Evolutionary conservation across 2,329 filamentous ascomycete species (phyloP).

Genomic region (Rhinocladiella mackenziei): DNA sequence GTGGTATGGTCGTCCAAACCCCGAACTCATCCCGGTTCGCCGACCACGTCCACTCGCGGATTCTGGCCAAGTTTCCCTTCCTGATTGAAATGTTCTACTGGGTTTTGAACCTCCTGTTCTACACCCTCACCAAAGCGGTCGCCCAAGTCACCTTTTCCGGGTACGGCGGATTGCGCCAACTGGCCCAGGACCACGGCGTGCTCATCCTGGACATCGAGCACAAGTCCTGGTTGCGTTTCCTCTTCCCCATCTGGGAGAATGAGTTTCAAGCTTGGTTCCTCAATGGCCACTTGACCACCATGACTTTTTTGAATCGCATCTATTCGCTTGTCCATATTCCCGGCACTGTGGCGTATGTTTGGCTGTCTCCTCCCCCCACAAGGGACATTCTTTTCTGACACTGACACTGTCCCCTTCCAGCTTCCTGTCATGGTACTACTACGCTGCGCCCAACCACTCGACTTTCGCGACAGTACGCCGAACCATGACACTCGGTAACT

Average conservation of each 20-base stretch:
- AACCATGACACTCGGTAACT: slow-evolving; percentile 60
- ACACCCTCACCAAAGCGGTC: slow-evolving; percentile 55
- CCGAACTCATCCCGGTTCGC: slow-evolving; percentile 61
- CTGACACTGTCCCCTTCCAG: slow-evolving; percentile 32
- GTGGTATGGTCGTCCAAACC: slow-evolving; percentile 49
- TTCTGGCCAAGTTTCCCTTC: slow-evolving; percentile 65
- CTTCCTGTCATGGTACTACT: slow-evolving; percentile 43
- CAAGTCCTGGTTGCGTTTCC: slow-evolving; percentile 35
- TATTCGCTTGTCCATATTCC: slow-evolving; percentile 52
- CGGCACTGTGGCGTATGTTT: slow-evolving; percentile 47
- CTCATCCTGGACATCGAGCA: slow-evolving; percentile 24
- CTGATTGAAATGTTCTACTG: slow-evolving; percentile 72
- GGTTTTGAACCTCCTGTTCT: slow-evolving; percentile 62
- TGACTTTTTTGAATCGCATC: slow-evolving; percentile 48
- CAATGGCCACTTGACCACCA: slow-evolving; percentile 38
- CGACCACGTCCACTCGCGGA: slow-evolving; percentile 56
- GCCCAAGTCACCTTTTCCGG: slow-evolving; percentile 52
- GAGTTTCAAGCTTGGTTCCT: slow-evolving; percentile 46
- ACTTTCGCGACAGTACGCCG: slow-evolving; percentile 55
- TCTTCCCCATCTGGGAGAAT: slow-evolving; percentile 42
- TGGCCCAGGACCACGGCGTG: slow-evolving; percentile 42
- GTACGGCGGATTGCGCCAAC: slow-evolving; percentile 43
- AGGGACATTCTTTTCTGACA: not conserved
- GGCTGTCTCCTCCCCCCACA: not conserved
- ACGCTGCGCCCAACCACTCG: slow-evolving; percentile 41